These are phyloP conservation scores for Chalciporus chontae DNA, from an alignment of 768 basidiomycete genomes.

Conservation along the genomic window DNA sequence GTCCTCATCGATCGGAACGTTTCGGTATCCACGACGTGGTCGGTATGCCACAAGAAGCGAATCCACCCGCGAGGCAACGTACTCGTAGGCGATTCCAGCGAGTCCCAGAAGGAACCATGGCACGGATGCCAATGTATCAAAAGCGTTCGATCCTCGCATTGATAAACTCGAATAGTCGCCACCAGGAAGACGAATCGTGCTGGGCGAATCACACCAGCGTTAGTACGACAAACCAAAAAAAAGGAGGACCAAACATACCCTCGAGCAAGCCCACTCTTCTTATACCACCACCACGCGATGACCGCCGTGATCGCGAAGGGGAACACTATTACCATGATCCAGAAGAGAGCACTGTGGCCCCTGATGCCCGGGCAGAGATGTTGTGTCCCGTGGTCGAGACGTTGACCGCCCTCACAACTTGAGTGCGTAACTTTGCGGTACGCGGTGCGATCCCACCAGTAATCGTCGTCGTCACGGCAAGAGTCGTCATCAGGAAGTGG, in stretches of 20 bases:
- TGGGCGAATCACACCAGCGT: slow-evolving; percentile 25
- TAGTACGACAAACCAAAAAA: background rate
- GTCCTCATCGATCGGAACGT: slow-evolving; percentile 82
- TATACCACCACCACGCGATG: slow-evolving; percentile 80
- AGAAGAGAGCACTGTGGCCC: slow-evolving; percentile 76
- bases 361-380: slow-evolving; percentile 84
- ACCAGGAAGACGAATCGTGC: slow-evolving; percentile 77
- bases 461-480: slow-evolving; percentile 61
- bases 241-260: slow-evolving; percentile 50
- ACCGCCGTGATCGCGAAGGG: slow-evolving; percentile 77
- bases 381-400: slow-evolving; percentile 68
- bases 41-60: slow-evolving; percentile 36
- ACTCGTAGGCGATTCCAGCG: slow-evolving; percentile 68
- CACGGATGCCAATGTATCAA: slow-evolving; percentile 80
- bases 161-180: slow-evolving; percentile 37
- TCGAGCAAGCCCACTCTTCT: slow-evolving; percentile 63
- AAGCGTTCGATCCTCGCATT: slow-evolving; percentile 41
- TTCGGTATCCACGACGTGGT: slow-evolving; percentile 64
- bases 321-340: slow-evolving; percentile 71
- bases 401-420: slow-evolving; percentile 73
- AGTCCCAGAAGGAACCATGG: slow-evolving; percentile 89
- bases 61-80: slow-evolving; percentile 49
- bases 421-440: slow-evolving; percentile 92
- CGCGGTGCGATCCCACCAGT: slow-evolving; percentile 91
- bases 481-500: slow-evolving; percentile 61